These are phyloP conservation scores for Lichina pygmaea DNA, from an alignment of 495 filamentous ascomycete genomes.

Conservation along the genomic window DNA sequence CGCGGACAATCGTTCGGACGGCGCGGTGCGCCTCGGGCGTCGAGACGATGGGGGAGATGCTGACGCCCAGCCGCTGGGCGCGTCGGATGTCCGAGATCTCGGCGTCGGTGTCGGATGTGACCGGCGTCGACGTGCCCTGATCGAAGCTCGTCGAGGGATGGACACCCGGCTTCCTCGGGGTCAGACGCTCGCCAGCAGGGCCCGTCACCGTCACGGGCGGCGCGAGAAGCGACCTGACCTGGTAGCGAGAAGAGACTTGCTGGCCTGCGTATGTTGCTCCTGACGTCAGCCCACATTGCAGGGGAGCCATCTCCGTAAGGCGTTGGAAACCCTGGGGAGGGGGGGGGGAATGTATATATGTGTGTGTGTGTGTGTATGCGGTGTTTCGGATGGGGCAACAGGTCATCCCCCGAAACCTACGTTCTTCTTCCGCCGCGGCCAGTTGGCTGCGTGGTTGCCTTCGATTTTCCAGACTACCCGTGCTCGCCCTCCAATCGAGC, in stretches of 20 bases:
- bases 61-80: conserved; percentile 60
- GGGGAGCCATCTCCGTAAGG: background rate
- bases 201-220: conserved; percentile 35
- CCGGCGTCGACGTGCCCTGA: conserved; percentile 40
- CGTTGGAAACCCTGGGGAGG: background rate
- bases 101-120: conserved; percentile 65
- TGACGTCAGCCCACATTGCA: background rate
- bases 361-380: too few relatives aligned
- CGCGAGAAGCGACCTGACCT: conserved; percentile 30
- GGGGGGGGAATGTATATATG: too few relatives aligned
- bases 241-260: conserved; percentile 14
- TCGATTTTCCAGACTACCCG: background rate
- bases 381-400: too few relatives aligned
- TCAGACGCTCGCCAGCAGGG: conserved; percentile 28
- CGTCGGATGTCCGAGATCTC: conserved; percentile 61
- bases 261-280: conserved; percentile 3
- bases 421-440: conserved; percentile 50
- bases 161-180: conserved; percentile 32
- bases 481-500: background rate
- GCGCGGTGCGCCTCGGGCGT: conserved; percentile 51
- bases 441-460: conserved; percentile 26
- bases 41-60: conserved; percentile 48
- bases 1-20: conserved; percentile 69
- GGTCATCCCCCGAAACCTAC: conserved; percentile 20
- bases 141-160: conserved; percentile 71